Evolutionary conservation across 495 filamentous ascomycete genomes (phyloP), one percentile per base, ranked within the genome.

Genomic region (Penicillium psychrofluorescens): DNA sequence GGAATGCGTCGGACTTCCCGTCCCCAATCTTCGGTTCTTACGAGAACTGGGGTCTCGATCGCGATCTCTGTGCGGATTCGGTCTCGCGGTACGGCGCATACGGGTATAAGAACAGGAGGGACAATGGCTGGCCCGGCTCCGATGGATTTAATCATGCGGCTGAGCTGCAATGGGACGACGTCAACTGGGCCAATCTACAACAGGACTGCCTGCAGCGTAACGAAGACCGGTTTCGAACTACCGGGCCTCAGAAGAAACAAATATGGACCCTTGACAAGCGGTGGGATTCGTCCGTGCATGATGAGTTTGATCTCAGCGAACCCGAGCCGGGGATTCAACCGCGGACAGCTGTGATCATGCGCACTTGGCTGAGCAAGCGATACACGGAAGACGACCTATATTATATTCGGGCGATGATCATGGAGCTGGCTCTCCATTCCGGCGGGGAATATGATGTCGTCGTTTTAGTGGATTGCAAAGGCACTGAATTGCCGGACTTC

Each of bases 371-470:
- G 14, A 78, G 74, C 11, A 85, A 83, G 53, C 57, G 73, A 22
- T 94, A 83, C 50, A 81, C 73, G 13, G 65, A 78, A 15, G 84
- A 87, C 51, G 83, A 87, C 48, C 75, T 79, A 47, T 72, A 80
- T 42, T 70, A 76, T 11, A 79, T 91, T 40, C 80, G 86, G 9
- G 74, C 85, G 5, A 66, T 90, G 41, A 70, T 90, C 49, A 79
- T 75, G 7, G 87, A 91, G 59, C 61, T 88, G 15, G 76, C 75
- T 6, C 64, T 91, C 6, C 68, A 76, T 27, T 80, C 82, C 6
- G 86, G 87, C 8, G 84, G 81, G 14, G 80, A 87, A 63, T 90
- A 87, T 53, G 71, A 84, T 45, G 76, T 90, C 31, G 80, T 83
- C 46, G 63, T 90, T 7, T 72, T 89, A 35, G 74, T 90, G 7